Evolutionary conservation across 1,284 basidiomycete genomes (phyloP).

Genomic region (Irpex lacteus): DNA sequence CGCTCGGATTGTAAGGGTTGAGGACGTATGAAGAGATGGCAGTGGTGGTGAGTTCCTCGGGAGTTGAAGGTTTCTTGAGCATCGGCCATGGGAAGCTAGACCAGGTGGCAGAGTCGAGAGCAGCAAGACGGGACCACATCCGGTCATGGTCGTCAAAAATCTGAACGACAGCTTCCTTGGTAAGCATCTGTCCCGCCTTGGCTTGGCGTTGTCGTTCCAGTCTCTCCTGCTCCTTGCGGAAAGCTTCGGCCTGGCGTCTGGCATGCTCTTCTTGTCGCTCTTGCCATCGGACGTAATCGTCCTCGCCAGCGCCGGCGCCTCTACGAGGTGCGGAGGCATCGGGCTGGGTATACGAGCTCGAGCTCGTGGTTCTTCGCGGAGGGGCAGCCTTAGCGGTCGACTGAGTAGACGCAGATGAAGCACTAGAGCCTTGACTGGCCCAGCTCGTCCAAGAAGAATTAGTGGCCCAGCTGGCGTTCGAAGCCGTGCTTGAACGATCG

Average conservation of each 20-base stretch:
- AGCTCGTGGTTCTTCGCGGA: constrained; percentile 21
- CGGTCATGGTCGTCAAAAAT: constrained; percentile 55
- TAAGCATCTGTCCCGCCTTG: constrained; percentile 43
- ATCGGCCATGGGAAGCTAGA: constrained; percentile 70
- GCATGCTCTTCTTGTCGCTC: constrained; percentile 48
- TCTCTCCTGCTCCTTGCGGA: constrained; percentile 55
- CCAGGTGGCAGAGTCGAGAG: constrained; percentile 41
- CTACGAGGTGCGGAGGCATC: constrained; percentile 20
- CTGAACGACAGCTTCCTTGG: constrained; percentile 49
- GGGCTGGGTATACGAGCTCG: constrained; percentile 20
- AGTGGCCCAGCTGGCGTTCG: constrained; percentile 20
- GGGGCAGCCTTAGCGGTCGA: constrained; percentile 17
- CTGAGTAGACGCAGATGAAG: constrained; percentile 7
- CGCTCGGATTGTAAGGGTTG: constrained; percentile 48
- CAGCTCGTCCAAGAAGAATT: constrained; percentile 16
- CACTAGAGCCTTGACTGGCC: constrained; percentile 7
- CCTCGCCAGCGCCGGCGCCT: constrained; percentile 7
- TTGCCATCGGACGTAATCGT: constrained; percentile 18
- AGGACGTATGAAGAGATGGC: constrained; percentile 59
- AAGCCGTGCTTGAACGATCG: constrained; percentile 31
- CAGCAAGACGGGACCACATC: constrained; percentile 50
- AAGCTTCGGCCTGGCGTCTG: constrained; percentile 57
- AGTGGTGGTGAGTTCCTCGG: constrained; percentile 56
- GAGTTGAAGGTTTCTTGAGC: constrained; percentile 48
- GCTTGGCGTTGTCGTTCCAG: constrained; percentile 34